Evolutionary conservation across 2,329 filamentous ascomycete species (phyloP).

Genomic region (Pseudogymnoascus sp.): DNA sequence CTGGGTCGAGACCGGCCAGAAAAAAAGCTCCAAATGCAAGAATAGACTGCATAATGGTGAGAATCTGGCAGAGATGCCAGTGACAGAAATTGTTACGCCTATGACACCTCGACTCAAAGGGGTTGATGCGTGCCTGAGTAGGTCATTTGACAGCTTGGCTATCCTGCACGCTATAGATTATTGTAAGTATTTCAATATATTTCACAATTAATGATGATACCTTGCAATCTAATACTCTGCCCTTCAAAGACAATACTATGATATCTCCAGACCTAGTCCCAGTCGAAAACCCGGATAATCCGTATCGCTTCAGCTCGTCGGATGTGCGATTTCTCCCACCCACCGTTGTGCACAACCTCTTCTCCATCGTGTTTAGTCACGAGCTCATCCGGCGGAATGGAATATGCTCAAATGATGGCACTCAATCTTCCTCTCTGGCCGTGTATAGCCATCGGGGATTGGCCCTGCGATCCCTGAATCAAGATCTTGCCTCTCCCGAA

Average conservation of each 20-base stretch:
- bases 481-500: background rate
- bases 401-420: background rate
- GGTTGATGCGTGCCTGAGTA: background rate
- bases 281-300: background rate
- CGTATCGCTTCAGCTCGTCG: background rate
- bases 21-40: background rate
- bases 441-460: background rate
- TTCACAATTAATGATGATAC: background rate
- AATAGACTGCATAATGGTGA: too few species aligned
- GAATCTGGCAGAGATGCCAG: background rate
- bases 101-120: background rate
- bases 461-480: background rate
- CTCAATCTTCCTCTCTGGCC: background rate
- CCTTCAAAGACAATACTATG: background rate
- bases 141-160: background rate
- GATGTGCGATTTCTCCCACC: background rate
- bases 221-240: background rate
- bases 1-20: background rate
- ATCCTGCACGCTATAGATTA: background rate
- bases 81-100: background rate
- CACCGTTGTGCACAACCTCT: background rate
- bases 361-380: conserved; percentile 4
- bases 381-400: background rate
- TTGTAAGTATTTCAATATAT: background rate
- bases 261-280: background rate